Percentiles rank a stretch among this genome's conserved stretches.
These are phyloP conservation scores for Epithemia pelagica DNA, from an alignment of 108 stramenopile species.

Conservation along the genomic window DNA sequence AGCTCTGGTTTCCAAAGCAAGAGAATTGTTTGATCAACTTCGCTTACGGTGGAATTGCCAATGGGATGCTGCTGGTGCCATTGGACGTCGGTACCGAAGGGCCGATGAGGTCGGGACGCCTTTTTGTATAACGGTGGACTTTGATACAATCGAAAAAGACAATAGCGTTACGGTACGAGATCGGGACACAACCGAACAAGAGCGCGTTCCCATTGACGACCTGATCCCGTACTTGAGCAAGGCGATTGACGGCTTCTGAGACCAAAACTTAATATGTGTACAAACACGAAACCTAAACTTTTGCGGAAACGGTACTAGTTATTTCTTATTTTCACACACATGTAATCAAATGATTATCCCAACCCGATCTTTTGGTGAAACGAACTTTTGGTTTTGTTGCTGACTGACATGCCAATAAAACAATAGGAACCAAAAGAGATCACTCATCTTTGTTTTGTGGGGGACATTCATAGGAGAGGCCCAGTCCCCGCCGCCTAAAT, in stretches of 20 bases:
- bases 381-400: too few species aligned
- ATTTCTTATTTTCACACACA: too few species aligned
- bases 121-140: slow-evolving; percentile 96
- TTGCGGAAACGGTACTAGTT: too few species aligned
- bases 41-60: slow-evolving; percentile 70
- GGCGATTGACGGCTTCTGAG: slow-evolving; percentile 73
- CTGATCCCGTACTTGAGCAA: slow-evolving; percentile 77
- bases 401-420: too few species aligned
- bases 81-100: slow-evolving; percentile 90
- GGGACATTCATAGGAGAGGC: too few species aligned
- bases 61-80: slow-evolving; percentile 87
- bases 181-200: slow-evolving; percentile 92
- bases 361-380: too few species aligned
- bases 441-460: too few species aligned
- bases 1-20: slow-evolving; percentile 66
- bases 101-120: slow-evolving; percentile 95
- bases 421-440: too few species aligned
- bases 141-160: slow-evolving; percentile 90
- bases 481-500: too few species aligned
- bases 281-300: too few species aligned
- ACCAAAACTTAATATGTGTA: slow-evolving; percentile 4
- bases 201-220: slow-evolving; percentile 83
- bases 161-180: slow-evolving; percentile 91
- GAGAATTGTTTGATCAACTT: slow-evolving; percentile 67
- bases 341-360: too few species aligned